phyloP scores from a whole-genome alignment of 306 rosid species.

The Cucurbita argyrosperma region DNA sequence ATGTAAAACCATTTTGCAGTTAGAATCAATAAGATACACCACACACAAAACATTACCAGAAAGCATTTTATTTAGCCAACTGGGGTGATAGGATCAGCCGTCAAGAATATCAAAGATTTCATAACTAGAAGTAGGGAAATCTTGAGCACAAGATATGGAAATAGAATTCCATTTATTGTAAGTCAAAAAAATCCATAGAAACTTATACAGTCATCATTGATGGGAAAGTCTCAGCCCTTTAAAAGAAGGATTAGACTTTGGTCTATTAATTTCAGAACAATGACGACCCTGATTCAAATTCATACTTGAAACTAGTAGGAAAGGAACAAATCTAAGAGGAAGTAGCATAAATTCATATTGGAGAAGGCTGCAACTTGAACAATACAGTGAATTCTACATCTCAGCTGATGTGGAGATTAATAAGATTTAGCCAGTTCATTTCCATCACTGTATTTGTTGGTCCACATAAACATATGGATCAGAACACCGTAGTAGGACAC shows the following conservation, averaged over 20 bases:
- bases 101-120: not conserved
- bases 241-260: not conserved
- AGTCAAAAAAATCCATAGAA: not conserved
- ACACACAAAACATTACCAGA: not conserved
- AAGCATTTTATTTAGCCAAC: not conserved
- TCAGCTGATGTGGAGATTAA: slow-evolving; percentile 45
- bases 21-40: not conserved
- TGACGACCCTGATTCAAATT: not conserved
- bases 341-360: not conserved
- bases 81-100: not conserved
- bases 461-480: slow-evolving; percentile 53
- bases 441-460: slow-evolving; percentile 24
- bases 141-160: not conserved
- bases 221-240: not conserved
- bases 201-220: not conserved
- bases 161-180: not conserved
- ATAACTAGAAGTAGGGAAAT: not conserved
- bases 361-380: not conserved
- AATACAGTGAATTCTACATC: not conserved
- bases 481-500: not conserved
- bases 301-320: not conserved
- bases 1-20: not conserved
- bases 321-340: not conserved
- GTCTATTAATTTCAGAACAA: not conserved
- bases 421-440: slow-evolving; percentile 33